Conservation (phyloP, 352 stramenopile species). For the Globisporangium cylindrosporum region DNA sequence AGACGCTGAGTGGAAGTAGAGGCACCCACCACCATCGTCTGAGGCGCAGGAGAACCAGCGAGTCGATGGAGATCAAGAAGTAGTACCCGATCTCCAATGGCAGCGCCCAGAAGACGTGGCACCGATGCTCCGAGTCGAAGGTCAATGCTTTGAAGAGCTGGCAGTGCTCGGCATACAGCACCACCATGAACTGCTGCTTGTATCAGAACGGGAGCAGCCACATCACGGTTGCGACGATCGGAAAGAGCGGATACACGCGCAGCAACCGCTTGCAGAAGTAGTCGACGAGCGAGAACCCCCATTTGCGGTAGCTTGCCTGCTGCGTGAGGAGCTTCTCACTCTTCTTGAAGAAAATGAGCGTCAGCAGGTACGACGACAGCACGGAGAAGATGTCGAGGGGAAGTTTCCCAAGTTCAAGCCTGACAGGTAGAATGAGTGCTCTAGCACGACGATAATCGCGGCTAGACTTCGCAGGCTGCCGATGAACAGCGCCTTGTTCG, state of each 20-base stretch:
- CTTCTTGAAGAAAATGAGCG: slow-evolving; percentile 23
- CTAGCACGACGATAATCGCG: slow-evolving; percentile 17
- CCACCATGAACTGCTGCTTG: slow-evolving; percentile 26
- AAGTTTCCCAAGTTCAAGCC: slow-evolving; percentile 9
- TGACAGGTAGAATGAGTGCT: slow-evolving; percentile 19
- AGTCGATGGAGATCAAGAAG: slow-evolving; percentile 29
- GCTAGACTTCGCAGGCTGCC: slow-evolving; percentile 15
- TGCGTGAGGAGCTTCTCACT: slow-evolving; percentile 16
- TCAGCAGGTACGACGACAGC: slow-evolving; percentile 24
- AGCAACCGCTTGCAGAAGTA: slow-evolving; percentile 53
- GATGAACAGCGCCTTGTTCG: slow-evolving; percentile 14
- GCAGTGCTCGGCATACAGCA: slow-evolving; percentile 21
- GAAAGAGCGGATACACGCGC: slow-evolving; percentile 50
- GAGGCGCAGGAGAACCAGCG: slow-evolving; percentile 9
- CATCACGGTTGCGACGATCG: slow-evolving; percentile 26
- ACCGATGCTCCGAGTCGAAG: slow-evolving; percentile 19
- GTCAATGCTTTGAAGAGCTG: slow-evolving; percentile 32
- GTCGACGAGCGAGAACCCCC: slow-evolving; percentile 22
- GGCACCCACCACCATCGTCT: slow-evolving; percentile 18
- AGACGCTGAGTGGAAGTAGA: slow-evolving; percentile 13
- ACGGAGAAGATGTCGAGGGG: slow-evolving; percentile 24
- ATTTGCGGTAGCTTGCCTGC: slow-evolving; percentile 11
- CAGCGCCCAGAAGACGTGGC: slow-evolving; percentile 49
- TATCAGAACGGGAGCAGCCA: slow-evolving; percentile 28
- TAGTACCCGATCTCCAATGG: slow-evolving; percentile 50